A percentile compares a stretch with the other conserved stretches of the same genome.
Evolutionary conservation across 768 basidiomycete species (phyloP).

Genomic region (Pleurotus tuoliensis): DNA sequence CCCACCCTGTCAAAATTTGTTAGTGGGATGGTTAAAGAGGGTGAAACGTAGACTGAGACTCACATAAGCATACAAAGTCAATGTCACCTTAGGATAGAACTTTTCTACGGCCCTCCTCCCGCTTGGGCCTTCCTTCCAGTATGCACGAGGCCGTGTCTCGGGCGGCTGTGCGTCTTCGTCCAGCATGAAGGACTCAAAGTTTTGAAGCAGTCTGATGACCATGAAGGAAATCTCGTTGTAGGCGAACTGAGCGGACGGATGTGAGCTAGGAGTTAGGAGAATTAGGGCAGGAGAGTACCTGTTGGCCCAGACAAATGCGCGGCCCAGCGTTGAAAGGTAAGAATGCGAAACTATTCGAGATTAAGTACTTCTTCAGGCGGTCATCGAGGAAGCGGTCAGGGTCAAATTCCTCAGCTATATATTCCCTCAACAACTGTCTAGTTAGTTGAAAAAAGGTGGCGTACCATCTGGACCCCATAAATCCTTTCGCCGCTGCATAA

Average conservation of each 20-base stretch:
- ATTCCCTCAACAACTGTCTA: no score
- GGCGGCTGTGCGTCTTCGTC: conserved; percentile 43
- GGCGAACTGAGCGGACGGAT: conserved; percentile 14
- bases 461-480: conserved; percentile 46
- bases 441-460: background rate
- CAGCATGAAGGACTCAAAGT: conserved; percentile 45
- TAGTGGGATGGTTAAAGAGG: background rate
- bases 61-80: conserved; percentile 53
- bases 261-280: no score
- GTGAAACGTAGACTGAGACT: conserved; percentile 9
- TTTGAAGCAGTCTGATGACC: conserved; percentile 57
- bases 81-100: conserved; percentile 47
- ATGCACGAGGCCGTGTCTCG: conserved; percentile 38
- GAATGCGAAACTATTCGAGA: conserved; percentile 67
- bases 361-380: conserved; percentile 55
- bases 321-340: conserved; percentile 63
- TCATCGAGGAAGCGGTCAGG: conserved; percentile 70
- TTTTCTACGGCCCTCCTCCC: conserved; percentile 44
- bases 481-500: conserved; percentile 36
- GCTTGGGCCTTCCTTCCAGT: conserved; percentile 43
- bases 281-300: conserved; percentile 26
- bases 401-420: conserved; percentile 59
- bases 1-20: conserved; percentile 35
- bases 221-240: conserved; percentile 51
- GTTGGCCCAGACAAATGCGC: conserved; percentile 59